phyloP scores from a whole-genome alignment of 371 early-diverging fungal genomes.

The Gilbertella persicaria region DNA sequence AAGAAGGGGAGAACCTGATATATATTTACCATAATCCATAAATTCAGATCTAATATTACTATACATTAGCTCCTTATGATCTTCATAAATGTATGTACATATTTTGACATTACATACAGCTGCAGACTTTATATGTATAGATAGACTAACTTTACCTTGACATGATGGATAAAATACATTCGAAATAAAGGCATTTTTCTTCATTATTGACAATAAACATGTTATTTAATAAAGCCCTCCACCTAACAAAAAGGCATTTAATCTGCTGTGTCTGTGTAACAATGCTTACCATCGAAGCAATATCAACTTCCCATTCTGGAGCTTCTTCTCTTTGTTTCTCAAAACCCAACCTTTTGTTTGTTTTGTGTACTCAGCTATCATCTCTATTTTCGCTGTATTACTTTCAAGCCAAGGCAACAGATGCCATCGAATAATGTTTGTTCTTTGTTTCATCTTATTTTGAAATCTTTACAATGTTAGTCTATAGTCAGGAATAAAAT shows the following conservation, averaged over 20 bases:
- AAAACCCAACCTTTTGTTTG: conserved; percentile 1
- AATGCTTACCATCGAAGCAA: conserved; percentile 24
- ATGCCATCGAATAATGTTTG: conserved; percentile 13
- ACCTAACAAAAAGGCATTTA: conserved; percentile 26
- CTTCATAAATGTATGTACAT: too few relatives aligned
- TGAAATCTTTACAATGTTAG: conserved; percentile 23
- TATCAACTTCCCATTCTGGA: conserved; percentile 17
- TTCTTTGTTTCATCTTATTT: conserved; percentile 25
- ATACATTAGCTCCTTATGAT: conserved; percentile 1
- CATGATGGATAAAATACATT: conserved; percentile 46
- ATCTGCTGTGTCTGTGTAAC: background rate
- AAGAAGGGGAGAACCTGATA: too few relatives aligned
- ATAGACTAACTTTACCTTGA: conserved; percentile 28
- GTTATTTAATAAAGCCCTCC: conserved; percentile 34
- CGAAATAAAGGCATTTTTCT: conserved; percentile 44
- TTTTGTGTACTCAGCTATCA: background rate
- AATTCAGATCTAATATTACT: conserved; percentile 37
- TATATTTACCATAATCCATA: conserved; percentile 44
- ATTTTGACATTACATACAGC: too few relatives aligned
- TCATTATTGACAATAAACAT: conserved; percentile 32
- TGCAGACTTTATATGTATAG: conserved; percentile 1
- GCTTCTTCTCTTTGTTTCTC: conserved; percentile 12
- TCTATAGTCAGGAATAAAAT: conserved; percentile 7
- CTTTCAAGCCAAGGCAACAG: conserved; percentile 27
- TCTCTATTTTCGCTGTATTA: background rate